Evolutionary conservation across 352 stramenopile species (phyloP), one percentile per base, ranked within the genome.

Genomic region (Phytophthora constricta): DNA sequence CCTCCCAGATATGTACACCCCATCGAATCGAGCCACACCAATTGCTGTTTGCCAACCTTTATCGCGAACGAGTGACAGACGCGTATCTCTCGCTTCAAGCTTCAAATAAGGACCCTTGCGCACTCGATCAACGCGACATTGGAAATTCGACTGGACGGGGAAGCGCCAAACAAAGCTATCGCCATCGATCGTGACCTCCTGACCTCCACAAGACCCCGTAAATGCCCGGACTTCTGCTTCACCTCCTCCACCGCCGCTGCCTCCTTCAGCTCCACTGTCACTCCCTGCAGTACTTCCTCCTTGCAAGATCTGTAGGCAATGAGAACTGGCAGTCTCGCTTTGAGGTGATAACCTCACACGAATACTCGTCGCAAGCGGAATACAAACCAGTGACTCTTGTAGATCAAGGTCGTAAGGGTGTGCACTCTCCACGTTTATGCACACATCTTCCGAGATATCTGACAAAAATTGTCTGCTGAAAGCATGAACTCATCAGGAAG

Each of bases 41-140:
- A 97, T 95, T 11, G 76, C 88, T 4, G 84, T 93, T 65, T 97
- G 89, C 90, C 90, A 97, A 10, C 90, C 87, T 53, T 97, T 97
- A 59, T 97, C 88, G 13, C 91, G 77, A 20, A 87, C 80, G 7
- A 97, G 75, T 14, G 85, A 96, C 5, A 97, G 66, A 5, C 86
- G 70, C 10, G 92, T 96, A 60, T 96, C 89, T 33, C 92, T 71
- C 19, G 84, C 82, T 69, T 98, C 91, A 17, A 98, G 85, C 57
- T 97, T 96, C 22, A 97, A 57, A 50, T 95, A 96, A 14, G 87
- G 89, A 0, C 89, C 87, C 62, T 95, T 96, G 8, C 87, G 84
- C 22, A 95, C 77, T 8, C 89, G 83, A 46, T 96, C 89, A 1
- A 96, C 87, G 19, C 89, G 86, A 50, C 89, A 95, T 68, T 96